Conservation (phyloP, 78 protist species). For the slime mould (Dictyostelium discoideum) region DNA sequence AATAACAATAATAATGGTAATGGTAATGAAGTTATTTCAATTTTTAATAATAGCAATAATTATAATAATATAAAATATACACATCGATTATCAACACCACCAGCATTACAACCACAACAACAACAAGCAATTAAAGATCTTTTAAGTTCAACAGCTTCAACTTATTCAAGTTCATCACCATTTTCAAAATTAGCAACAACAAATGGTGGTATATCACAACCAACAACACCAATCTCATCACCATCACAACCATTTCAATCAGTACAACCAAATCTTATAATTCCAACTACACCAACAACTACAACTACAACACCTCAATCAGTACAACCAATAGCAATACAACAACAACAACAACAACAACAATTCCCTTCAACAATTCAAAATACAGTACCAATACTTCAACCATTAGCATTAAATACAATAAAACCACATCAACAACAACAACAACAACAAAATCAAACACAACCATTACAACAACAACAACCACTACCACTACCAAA, state of each 20-base stretch:
- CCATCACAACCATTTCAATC: not conserved
- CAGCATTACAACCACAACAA: not conserved
- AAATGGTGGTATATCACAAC: not conserved
- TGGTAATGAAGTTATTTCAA: not conserved
- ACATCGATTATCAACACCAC: not conserved
- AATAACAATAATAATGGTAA: not conserved
- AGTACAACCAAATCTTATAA: not conserved
- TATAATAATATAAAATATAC: not conserved
- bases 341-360: not conserved
- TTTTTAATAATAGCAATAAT: not conserved
- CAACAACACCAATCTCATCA: conserved; percentile 3
- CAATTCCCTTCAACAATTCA: not conserved
- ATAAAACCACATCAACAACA: not conserved
- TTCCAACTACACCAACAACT: not conserved
- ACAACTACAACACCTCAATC: not conserved
- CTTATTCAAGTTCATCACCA: not conserved
- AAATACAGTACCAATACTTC: not conserved
- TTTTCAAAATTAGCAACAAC: not conserved
- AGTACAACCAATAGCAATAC: not conserved
- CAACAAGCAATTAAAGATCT: not conserved
- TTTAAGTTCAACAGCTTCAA: not conserved
- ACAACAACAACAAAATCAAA: not conserved
- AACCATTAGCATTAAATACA: not conserved
- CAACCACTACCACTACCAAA: not conserved
- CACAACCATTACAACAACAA: not conserved